Conservation (phyloP, 306 rosid species). For the Lupinus albus region DNA sequence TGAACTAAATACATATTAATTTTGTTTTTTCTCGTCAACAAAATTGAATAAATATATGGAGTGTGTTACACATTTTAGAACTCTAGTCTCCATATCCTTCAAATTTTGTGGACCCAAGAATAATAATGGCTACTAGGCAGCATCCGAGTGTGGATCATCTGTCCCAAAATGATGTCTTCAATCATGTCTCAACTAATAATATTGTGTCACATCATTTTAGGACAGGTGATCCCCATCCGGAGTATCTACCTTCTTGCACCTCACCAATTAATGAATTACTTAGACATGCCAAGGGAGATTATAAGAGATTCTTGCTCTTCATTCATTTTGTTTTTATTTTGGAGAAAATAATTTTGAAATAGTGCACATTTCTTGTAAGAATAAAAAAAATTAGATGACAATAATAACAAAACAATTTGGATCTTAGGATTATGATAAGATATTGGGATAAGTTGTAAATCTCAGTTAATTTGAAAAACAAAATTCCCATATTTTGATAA, state of each 20-base stretch:
- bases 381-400: conserved; percentile 4
- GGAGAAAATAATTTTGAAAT: neutral
- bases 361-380: neutral
- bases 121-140: conserved; percentile 39
- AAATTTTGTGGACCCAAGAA: conserved; percentile 35
- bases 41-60: too few relatives aligned
- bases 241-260: conserved; percentile 28
- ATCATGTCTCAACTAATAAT: too few relatives aligned
- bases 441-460: conserved; percentile 20
- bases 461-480: conserved; percentile 10
- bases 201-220: too few relatives aligned
- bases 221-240: too few relatives aligned
- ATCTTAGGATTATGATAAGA: conserved; percentile 4
- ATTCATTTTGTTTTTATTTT: conserved; percentile 26
- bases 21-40: too few relatives aligned
- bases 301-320: neutral
- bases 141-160: too few relatives aligned
- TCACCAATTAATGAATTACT: conserved; percentile 28
- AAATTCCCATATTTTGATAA: neutral
- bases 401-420: neutral
- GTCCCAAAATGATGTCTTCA: too few relatives aligned
- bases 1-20: too few relatives aligned
- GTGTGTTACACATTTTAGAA: too few relatives aligned
- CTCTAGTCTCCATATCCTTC: too few relatives aligned
- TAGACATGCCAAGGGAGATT: neutral